These are phyloP conservation scores for Spinacia oleracea DNA, from an alignment of 179 eudicot genomes.

Conservation along the genomic window DNA sequence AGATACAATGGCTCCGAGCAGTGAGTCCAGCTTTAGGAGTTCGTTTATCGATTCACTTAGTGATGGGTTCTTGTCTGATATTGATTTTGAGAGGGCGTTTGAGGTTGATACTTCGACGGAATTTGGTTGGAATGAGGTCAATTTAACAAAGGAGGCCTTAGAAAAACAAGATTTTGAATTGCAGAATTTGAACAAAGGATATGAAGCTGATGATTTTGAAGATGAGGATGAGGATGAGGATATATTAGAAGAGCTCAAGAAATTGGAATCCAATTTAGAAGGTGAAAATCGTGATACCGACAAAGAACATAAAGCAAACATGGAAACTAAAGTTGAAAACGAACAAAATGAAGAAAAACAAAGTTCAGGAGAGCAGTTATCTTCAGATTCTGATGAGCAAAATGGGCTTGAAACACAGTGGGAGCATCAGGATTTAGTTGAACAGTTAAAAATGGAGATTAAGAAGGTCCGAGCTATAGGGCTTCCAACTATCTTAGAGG, in stretches of 20 bases:
- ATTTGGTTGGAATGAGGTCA: conserved; percentile 20
- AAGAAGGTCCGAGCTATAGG: conserved; percentile 86
- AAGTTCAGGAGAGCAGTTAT: conserved; percentile 35
- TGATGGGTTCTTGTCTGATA: conserved; percentile 63
- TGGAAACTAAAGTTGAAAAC: conserved; percentile 14
- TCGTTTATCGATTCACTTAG: conserved; percentile 42
- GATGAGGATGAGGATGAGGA: conserved; percentile 58
- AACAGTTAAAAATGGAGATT: conserved; percentile 85
- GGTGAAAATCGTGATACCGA: background rate
- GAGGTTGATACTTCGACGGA: conserved; percentile 31
- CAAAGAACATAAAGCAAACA: background rate
- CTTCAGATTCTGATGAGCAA: conserved; percentile 50
- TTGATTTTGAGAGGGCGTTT: conserved; percentile 45
- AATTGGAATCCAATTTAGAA: conserved; percentile 29
- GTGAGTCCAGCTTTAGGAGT: conserved; percentile 41
- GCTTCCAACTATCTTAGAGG: conserved; percentile 88
- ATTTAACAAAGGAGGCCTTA: conserved; percentile 1
- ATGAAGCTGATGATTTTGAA: conserved; percentile 33
- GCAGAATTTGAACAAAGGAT: conserved; percentile 32
- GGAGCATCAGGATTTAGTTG: conserved; percentile 96
- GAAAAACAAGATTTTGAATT: conserved; percentile 29
- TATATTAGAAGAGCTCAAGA: conserved; percentile 42
- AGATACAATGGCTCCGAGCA: conserved; percentile 44
- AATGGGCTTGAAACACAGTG: conserved; percentile 64
- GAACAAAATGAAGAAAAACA: conserved; percentile 27